These are phyloP conservation scores for Eucalyptus globulus DNA, from an alignment of 345 rosid genomes.

Conservation along the genomic window DNA sequence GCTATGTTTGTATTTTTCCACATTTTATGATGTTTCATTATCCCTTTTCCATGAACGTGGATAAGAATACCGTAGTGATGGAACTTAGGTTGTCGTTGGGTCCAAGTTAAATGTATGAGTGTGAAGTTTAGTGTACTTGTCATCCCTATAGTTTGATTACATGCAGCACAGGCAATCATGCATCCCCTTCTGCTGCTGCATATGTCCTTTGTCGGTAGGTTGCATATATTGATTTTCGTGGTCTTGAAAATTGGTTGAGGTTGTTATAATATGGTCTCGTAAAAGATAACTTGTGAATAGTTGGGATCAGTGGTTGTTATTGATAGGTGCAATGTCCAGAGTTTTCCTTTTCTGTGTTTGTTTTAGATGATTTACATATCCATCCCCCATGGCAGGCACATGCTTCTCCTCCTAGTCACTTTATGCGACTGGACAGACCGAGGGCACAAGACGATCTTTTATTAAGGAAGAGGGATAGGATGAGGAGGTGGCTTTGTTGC, in stretches of 20 bases:
- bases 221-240: not conserved
- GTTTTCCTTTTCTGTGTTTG: not conserved
- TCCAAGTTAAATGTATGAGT: not conserved
- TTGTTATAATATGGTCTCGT: not conserved
- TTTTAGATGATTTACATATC: not conserved
- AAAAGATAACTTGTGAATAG: not conserved
- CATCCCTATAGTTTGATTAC: not conserved
- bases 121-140: not conserved
- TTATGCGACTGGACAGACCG: slow-evolving; percentile 41
- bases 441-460: slow-evolving; percentile 28
- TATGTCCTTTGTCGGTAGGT: not conserved
- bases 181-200: not conserved
- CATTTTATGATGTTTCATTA: not conserved
- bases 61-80: not conserved
- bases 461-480: slow-evolving; percentile 62
- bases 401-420: slow-evolving; percentile 42
- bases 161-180: not conserved
- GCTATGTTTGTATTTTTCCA: not conserved
- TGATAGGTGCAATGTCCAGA: not conserved
- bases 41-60: not conserved
- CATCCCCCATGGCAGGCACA: slow-evolving; percentile 22
- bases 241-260: not conserved
- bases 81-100: not conserved
- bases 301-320: not conserved
- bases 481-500: slow-evolving; percentile 97